Evolutionary conservation across 2,329 filamentous ascomycete genomes (phyloP).

Genomic region (Fusarium circinatum): DNA sequence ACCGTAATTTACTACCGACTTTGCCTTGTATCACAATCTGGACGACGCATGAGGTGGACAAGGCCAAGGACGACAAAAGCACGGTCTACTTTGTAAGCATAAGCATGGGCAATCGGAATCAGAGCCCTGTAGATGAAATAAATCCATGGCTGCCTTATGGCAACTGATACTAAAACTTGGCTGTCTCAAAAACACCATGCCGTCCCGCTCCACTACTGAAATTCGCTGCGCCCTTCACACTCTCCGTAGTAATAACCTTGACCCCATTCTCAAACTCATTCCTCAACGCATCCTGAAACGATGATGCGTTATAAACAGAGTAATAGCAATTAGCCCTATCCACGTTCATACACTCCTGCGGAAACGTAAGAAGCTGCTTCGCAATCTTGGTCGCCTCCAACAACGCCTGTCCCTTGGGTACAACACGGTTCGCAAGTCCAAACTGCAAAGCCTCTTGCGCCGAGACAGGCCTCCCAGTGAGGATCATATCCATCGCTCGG

Average conservation of each 20-base stretch:
- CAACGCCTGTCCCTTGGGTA: conserved; percentile 1
- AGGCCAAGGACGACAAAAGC: background rate
- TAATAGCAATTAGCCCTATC: conserved; percentile 10
- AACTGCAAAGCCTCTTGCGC: conserved; percentile 18
- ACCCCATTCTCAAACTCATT: conserved; percentile 17
- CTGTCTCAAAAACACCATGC: background rate
- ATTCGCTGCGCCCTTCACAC: background rate
- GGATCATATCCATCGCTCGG: conserved; percentile 14
- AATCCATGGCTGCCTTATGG: background rate
- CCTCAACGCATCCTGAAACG: conserved; percentile 14
- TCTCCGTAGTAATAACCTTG: background rate
- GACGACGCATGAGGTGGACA: too few species aligned
- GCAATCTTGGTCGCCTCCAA: conserved; percentile 15
- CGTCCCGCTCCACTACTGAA: conserved; percentile 4
- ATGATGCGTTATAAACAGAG: background rate
- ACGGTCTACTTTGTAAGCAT: accelerated
- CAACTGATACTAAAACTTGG: background rate
- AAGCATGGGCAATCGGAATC: too few species aligned
- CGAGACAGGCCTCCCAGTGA: background rate
- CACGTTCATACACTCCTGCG: conserved; percentile 11
- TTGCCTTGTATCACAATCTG: background rate
- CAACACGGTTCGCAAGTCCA: conserved; percentile 9
- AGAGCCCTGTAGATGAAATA: too few species aligned
- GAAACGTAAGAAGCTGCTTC: conserved; percentile 5
- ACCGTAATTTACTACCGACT: background rate